Evolutionary conservation across 805 yeast genomes (phyloP), one percentile per base, ranked within the genome.

Genomic region (Yamadazyma sp.): DNA sequence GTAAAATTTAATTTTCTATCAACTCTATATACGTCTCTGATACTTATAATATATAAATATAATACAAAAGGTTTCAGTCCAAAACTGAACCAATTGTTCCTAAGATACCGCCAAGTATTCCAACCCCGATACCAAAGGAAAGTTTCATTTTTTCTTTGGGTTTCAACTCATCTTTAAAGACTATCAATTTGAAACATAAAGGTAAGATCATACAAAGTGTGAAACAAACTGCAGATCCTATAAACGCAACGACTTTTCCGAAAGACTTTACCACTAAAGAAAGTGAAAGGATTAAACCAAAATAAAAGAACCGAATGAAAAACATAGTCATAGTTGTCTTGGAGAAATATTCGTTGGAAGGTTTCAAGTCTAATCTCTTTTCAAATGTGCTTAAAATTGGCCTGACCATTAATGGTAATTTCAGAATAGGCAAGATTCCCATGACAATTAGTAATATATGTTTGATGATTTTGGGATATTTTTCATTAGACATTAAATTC

Each of bases 391-490:
- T 56, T 14, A 67, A 53, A 10, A 68, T 52, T 7, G 73, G 73
- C 34, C 58, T 54, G 3, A 58, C 55, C 9, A 64, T 50, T 39
- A 68, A 51, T 3, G 73, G 70, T 28, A 65, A 47, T 39, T 68
- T 68, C 23, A 66, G 62, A n/a, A 67, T 42, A 7, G 73, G 68
- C 11, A 68, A 47, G 18, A 66, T 24, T 4, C 69, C 67, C 49
- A 68, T 53, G n/a, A 65, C 45, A 2, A 55, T 35, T 36, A 64
- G 50, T 13, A 64, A 48, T 17, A 50, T 30, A 1, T 56, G 50
- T 23, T 53, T 55, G 22, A 83, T 69, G 56, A 76, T 73, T 10
- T 55, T 47, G 1, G 96, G 94, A 52, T 83, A 87, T 0, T 86
- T 85, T 4, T 62, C 49, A 3, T 84, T 82, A 9, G 68, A 50